These are phyloP conservation scores for Thalassiosira ordinaria DNA, from an alignment of 352 stramenopile genomes.

Conservation along the genomic window DNA sequence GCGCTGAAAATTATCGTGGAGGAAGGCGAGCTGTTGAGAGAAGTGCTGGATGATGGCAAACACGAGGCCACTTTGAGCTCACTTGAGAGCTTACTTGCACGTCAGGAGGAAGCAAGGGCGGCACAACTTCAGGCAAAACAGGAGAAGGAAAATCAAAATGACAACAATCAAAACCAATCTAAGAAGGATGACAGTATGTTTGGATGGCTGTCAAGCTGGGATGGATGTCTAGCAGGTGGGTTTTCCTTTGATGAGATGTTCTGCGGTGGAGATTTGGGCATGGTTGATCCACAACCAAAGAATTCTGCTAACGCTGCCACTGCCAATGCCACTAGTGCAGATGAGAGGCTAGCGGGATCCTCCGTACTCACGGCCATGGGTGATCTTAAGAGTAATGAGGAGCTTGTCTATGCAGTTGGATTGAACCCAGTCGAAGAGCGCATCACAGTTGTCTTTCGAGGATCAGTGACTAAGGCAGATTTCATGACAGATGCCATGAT, in stretches of 20 bases:
- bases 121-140: background rate
- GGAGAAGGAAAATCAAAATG: too few species aligned
- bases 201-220: slow-evolving; percentile 32
- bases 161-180: too few species aligned
- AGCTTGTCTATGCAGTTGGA: slow-evolving; percentile 76
- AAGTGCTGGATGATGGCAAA: slow-evolving; percentile 57
- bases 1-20: slow-evolving; percentile 50
- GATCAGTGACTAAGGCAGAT: slow-evolving; percentile 69
- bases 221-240: slow-evolving; percentile 34
- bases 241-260: slow-evolving; percentile 55
- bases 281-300: too few species aligned
- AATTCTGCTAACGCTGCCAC: too few species aligned
- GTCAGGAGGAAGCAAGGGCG: slow-evolving; percentile 11
- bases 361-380: slow-evolving; percentile 56
- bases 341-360: slow-evolving; percentile 11
- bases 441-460: slow-evolving; percentile 78
- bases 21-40: slow-evolving; percentile 47
- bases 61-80: slow-evolving; percentile 51
- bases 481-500: slow-evolving; percentile 77
- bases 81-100: slow-evolving; percentile 26
- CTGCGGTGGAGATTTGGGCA: slow-evolving; percentile 27
- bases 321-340: background rate
- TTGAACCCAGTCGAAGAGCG: slow-evolving; percentile 60
- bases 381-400: slow-evolving; percentile 67
- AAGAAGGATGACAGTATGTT: slow-evolving; percentile 16